Evolutionary conservation across 2,329 filamentous ascomycete genomes (phyloP).

Genomic region (Pseudogymnoascus sp.): DNA sequence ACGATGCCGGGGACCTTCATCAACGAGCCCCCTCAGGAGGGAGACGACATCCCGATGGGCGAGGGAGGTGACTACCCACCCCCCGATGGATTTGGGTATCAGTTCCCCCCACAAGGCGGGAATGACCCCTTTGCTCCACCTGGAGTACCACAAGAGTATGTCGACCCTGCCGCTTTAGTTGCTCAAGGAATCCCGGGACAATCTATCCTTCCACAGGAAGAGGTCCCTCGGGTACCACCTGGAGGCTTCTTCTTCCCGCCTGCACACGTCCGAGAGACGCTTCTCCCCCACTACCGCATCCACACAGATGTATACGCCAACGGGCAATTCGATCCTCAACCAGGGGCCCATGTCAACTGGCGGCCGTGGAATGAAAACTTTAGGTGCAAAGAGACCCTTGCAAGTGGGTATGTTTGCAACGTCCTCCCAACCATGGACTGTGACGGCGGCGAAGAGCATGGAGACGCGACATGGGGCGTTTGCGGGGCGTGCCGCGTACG

Average conservation of each 20-base stretch:
- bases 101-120: background rate
- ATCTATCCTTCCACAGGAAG: background rate
- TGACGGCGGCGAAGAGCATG: background rate
- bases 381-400: background rate
- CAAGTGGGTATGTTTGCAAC: background rate
- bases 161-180: background rate
- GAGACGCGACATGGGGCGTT: background rate
- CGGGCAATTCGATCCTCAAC: background rate
- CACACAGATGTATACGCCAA: background rate
- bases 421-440: background rate
- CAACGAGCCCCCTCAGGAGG: background rate
- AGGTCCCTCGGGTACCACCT: background rate
- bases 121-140: background rate
- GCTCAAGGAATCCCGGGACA: background rate
- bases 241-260: background rate
- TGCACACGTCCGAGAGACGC: background rate
- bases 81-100: background rate
- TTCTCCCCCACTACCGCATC: background rate
- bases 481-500: background rate
- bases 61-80: background rate
- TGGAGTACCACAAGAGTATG: background rate
- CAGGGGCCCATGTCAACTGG: background rate
- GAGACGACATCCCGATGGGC: background rate
- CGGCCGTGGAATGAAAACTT: background rate
- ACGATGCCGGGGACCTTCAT: background rate